These are phyloP conservation scores for Rhodomyrtus tomentosa DNA, from an alignment of 345 rosid genomes.

Conservation along the genomic window DNA sequence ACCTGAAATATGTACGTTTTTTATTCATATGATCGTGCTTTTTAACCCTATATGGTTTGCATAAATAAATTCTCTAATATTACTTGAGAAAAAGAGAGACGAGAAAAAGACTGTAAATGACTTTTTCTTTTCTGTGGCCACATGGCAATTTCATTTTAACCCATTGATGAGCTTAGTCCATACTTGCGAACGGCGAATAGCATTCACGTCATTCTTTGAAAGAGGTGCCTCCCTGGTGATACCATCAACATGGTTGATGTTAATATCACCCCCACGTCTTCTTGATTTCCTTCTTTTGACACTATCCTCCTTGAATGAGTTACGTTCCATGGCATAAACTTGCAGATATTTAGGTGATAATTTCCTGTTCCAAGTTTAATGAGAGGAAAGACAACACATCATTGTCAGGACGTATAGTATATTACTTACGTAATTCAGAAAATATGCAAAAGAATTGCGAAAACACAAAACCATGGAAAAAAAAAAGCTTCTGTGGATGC, in stretches of 20 bases:
- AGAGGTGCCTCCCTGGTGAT: constrained; percentile 41
- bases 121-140: background rate
- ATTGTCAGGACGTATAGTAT: background rate
- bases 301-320: constrained; percentile 40
- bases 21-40: background rate
- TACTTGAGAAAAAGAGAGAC: background rate
- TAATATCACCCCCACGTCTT: constrained; percentile 30
- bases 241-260: constrained; percentile 14
- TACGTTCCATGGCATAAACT: constrained; percentile 46
- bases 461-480: background rate
- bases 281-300: constrained; percentile 59
- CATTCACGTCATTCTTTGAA: constrained; percentile 70
- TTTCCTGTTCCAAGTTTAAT: constrained; percentile 44
- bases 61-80: background rate
- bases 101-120: background rate
- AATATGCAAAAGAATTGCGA: background rate
- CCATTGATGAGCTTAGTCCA: background rate
- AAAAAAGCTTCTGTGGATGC: background rate
- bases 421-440: background rate
- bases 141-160: background rate
- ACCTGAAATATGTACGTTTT: constrained; percentile 31
- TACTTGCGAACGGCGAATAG: constrained; percentile 79
- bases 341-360: constrained; percentile 73
- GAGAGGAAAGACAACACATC: background rate
- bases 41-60: background rate